A percentile compares a stretch with the other conserved stretches of the same genome.
phyloP scores from a whole-genome alignment of 805 yeast genomes.

The Lipomyces anomalus region DNA sequence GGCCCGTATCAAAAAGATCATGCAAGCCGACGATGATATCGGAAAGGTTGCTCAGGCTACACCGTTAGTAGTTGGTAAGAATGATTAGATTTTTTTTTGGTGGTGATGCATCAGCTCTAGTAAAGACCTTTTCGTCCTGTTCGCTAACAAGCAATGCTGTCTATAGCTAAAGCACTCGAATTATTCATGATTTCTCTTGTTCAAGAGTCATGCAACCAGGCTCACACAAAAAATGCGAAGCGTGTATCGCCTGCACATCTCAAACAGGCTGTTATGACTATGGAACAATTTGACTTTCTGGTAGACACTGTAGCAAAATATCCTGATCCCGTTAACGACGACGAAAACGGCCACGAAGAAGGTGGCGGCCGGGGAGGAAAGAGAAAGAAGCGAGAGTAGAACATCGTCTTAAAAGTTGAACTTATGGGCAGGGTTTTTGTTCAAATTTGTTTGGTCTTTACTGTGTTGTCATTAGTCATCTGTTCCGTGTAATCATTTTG shows the following conservation, averaged over 20 bases:
- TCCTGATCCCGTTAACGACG: slow-evolving; percentile 38
- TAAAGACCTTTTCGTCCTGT: too few relatives aligned
- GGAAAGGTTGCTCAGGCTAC: slow-evolving; percentile 99
- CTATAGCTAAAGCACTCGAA: slow-evolving; percentile 80
- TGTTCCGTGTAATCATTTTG: too few relatives aligned
- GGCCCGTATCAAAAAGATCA: slow-evolving; percentile 90
- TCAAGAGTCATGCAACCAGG: slow-evolving; percentile 73
- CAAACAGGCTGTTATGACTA: slow-evolving; percentile 72
- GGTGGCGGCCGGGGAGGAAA: neutral
- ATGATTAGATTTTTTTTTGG: neutral
- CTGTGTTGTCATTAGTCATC: too few relatives aligned
- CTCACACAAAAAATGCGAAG: slow-evolving; percentile 66
- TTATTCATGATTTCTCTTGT: slow-evolving; percentile 85
- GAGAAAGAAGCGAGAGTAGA: neutral
- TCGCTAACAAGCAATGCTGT: neutral
- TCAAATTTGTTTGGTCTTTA: too few relatives aligned
- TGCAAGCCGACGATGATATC: slow-evolving; percentile 97
- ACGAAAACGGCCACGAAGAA: neutral
- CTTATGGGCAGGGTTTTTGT: too few relatives aligned
- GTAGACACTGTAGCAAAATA: slow-evolving; percentile 67
- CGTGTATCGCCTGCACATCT: slow-evolving; percentile 79
- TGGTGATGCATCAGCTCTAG: too few relatives aligned
- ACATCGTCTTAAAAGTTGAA: too few relatives aligned
- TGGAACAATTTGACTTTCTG: slow-evolving; percentile 90
- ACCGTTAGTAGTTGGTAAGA: slow-evolving; percentile 70